Percentiles rank a stretch among this genome's conserved stretches.
phyloP scores from a whole-genome alignment of 495 filamentous ascomycete species.

The Penicillium simplicissimum region DNA sequence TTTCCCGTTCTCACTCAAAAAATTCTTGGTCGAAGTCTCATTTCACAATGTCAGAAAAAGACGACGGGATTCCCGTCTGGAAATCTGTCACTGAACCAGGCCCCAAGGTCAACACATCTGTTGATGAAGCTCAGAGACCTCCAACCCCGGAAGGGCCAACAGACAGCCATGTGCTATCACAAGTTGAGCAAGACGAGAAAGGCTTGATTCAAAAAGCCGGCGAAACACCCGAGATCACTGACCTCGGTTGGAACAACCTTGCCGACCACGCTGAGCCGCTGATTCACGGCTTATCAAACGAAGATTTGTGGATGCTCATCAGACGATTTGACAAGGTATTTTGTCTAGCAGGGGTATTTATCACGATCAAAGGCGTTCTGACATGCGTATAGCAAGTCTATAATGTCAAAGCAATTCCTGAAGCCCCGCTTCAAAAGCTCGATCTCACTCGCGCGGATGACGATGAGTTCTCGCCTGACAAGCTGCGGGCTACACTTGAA shows the following conservation, averaged over 20 bases:
- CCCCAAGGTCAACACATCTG: not conserved
- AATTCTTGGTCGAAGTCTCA: not conserved
- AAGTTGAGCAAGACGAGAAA: slow-evolving; percentile 48
- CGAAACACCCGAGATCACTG: slow-evolving; percentile 51
- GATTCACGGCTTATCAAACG: slow-evolving; percentile 71
- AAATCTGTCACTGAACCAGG: not conserved
- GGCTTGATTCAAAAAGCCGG: slow-evolving; percentile 49
- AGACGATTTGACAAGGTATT: slow-evolving; percentile 28
- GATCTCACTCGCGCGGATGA: slow-evolving; percentile 81
- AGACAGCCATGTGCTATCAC: slow-evolving; percentile 51
- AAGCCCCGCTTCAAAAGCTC: slow-evolving; percentile 59
- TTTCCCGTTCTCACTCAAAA: not conserved
- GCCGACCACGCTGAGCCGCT: slow-evolving; percentile 61
- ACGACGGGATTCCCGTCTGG: not conserved
- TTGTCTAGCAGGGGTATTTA: too few relatives aligned
- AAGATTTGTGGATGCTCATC: slow-evolving; percentile 78
- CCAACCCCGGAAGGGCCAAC: slow-evolving; percentile 33
- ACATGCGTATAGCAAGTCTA: slow-evolving; percentile 70
- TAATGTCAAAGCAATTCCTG: slow-evolving; percentile 70
- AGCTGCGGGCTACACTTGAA: slow-evolving; percentile 75
- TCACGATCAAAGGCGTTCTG: not conserved
- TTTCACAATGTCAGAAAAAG: slow-evolving; percentile 3
- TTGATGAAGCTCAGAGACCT: not conserved
- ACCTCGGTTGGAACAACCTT: slow-evolving; percentile 75
- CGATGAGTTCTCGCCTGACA: slow-evolving; percentile 85